phyloP scores from a whole-genome alignment of 1,284 basidiomycete genomes.

The Cystobasidium pallidum region DNA sequence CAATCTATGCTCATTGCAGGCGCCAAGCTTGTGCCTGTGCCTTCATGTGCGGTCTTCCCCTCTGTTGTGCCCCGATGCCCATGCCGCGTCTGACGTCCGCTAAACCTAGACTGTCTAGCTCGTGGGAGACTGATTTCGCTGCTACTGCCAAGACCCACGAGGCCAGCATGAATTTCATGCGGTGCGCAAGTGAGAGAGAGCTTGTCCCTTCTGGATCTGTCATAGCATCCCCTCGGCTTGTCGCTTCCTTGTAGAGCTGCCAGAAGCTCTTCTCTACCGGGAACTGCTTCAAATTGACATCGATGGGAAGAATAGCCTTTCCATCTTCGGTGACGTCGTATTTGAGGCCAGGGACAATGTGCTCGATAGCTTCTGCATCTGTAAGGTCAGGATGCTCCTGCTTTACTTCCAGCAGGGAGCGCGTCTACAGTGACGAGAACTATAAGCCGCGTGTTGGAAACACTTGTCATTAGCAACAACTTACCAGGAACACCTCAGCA shows the following conservation, averaged over 20 bases:
- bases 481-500: slow-evolving; percentile 51
- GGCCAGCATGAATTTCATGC: slow-evolving; percentile 30
- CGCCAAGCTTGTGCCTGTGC: slow-evolving; percentile 29
- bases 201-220: slow-evolving; percentile 39
- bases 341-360: slow-evolving; percentile 51
- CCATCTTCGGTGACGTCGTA: slow-evolving; percentile 48
- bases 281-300: slow-evolving; percentile 52
- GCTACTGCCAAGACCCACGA: slow-evolving; percentile 38
- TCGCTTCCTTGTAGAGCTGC: slow-evolving; percentile 31
- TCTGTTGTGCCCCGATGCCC: slow-evolving; percentile 27
- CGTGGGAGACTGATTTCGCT: slow-evolving; percentile 33
- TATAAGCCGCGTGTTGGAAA: not conserved
- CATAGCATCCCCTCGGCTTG: slow-evolving; percentile 50
- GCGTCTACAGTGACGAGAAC: slow-evolving; percentile 42
- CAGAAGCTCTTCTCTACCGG: slow-evolving; percentile 50
- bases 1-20: slow-evolving; percentile 1
- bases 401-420: slow-evolving; percentile 50
- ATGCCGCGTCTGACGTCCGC: slow-evolving; percentile 31
- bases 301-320: slow-evolving; percentile 50
- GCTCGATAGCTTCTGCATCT: slow-evolving; percentile 50
- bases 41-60: slow-evolving; percentile 32
- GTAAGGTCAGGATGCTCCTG: slow-evolving; percentile 50
- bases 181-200: not conserved
- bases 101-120: slow-evolving; percentile 45
- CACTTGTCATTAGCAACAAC: not conserved